Percentiles rank a stretch among this genome's conserved stretches.
These are phyloP conservation scores for Globisporangium cystogenes DNA, from an alignment of 352 stramenopile species.

Conservation along the genomic window DNA sequence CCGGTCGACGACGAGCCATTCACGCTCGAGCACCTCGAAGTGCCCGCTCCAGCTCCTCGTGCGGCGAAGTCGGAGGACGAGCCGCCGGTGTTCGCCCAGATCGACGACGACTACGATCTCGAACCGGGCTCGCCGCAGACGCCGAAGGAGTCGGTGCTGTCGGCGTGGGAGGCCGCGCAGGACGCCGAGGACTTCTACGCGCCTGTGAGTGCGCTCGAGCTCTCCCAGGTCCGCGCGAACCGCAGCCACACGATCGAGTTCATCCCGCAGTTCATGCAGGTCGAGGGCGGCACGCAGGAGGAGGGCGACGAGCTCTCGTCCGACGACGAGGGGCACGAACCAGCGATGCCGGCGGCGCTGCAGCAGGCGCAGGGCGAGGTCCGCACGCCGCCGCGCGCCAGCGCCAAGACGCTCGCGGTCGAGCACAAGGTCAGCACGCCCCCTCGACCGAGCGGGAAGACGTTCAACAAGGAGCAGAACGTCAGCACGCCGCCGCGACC, in stretches of 20 bases:
- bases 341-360: not conserved
- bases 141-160: not conserved
- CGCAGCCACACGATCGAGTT: conserved; percentile 19
- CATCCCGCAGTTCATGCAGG: conserved; percentile 12
- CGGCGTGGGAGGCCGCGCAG: not conserved
- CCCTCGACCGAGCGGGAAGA: too few relatives aligned
- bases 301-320: not conserved
- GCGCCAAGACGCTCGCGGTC: not conserved
- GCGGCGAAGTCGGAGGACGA: not conserved
- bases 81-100: not conserved
- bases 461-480: too few relatives aligned
- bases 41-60: not conserved
- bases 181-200: conserved; percentile 10
- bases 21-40: conserved; percentile 11
- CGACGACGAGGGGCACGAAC: not conserved
- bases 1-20: conserved; percentile 10
- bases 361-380: not conserved
- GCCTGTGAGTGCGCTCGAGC: conserved; percentile 8
- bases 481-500: too few relatives aligned
- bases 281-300: not conserved
- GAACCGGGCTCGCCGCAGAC: not conserved
- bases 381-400: not conserved
- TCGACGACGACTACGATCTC: not conserved
- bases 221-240: conserved; percentile 13
- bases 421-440: too few relatives aligned